These are phyloP conservation scores for Epichloe glyceriae DNA, from an alignment of 2,329 filamentous ascomycete genomes.

Conservation along the genomic window DNA sequence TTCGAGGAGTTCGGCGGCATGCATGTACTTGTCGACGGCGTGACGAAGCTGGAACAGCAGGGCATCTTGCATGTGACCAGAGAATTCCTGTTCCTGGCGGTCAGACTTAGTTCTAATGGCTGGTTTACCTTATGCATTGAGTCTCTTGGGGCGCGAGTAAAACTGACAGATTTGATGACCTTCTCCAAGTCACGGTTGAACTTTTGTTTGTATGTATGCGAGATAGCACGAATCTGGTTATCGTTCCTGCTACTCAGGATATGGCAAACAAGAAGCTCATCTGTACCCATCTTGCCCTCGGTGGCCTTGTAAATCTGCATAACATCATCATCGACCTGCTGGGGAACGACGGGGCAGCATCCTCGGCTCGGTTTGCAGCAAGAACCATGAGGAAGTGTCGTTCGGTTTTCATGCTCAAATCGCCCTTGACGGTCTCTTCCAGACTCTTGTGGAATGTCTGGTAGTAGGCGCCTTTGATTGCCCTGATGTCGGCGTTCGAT, in stretches of 20 bases:
- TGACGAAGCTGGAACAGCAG: constrained; percentile 67
- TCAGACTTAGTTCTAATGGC: background rate
- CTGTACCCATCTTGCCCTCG: constrained; percentile 58
- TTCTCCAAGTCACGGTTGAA: constrained; percentile 59
- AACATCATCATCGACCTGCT: constrained; percentile 63
- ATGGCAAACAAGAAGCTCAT: constrained; percentile 64
- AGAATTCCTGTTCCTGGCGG: constrained; percentile 49
- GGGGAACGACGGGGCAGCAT: constrained; percentile 57
- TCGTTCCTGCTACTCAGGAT: constrained; percentile 67
- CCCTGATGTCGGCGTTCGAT: constrained; percentile 74
- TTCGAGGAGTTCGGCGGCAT: constrained; percentile 73
- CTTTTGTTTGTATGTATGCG: constrained; percentile 57
- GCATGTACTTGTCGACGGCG: constrained; percentile 68
- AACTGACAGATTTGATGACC: constrained; percentile 54
- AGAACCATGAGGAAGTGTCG: constrained; percentile 75
- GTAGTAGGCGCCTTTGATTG: constrained; percentile 72
- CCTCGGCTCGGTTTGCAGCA: constrained; percentile 61
- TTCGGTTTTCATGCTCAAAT: constrained; percentile 78
- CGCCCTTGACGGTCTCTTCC: constrained; percentile 59
- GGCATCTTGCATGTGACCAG: constrained; percentile 82
- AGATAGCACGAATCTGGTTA: constrained; percentile 72
- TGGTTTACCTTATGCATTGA: background rate
- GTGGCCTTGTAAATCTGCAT: constrained; percentile 66
- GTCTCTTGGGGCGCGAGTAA: background rate
- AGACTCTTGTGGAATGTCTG: constrained; percentile 52